These are phyloP conservation scores for Nakazawaea laoshanensis DNA, from an alignment of 805 yeast genomes.

Conservation along the genomic window DNA sequence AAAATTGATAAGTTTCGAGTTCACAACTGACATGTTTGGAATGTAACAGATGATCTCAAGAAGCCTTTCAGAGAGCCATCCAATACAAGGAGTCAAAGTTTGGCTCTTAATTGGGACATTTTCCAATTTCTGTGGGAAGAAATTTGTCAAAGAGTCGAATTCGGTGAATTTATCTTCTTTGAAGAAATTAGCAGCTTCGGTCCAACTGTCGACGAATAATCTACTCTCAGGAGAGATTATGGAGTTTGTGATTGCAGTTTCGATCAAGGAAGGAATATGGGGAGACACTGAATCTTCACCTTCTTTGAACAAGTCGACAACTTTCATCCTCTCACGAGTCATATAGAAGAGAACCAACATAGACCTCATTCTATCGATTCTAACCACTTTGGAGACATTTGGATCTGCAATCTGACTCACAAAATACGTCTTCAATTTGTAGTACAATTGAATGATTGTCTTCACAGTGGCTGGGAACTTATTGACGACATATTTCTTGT, in stretches of 20 bases:
- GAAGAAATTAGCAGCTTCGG: slow-evolving; percentile 34
- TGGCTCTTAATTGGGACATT: too few species aligned
- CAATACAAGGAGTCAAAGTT: slow-evolving; percentile 65
- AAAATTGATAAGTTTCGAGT: slow-evolving; percentile 66
- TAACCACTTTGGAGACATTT: slow-evolving; percentile 43
- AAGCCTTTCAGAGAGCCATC: slow-evolving; percentile 82
- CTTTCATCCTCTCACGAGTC: slow-evolving; percentile 58
- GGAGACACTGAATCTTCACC: slow-evolving; percentile 30
- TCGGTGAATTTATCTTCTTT: not conserved
- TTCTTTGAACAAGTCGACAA: slow-evolving; percentile 33
- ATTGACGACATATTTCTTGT: slow-evolving; percentile 24
- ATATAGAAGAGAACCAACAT: slow-evolving; percentile 59
- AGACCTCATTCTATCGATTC: slow-evolving; percentile 63
- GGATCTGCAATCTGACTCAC: slow-evolving; percentile 57
- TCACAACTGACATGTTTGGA: slow-evolving; percentile 67
- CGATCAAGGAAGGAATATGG: slow-evolving; percentile 76
- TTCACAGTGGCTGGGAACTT: slow-evolving; percentile 65
- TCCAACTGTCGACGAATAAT: slow-evolving; percentile 61
- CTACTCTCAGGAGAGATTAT: slow-evolving; percentile 78
- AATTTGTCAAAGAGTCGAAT: slow-evolving; percentile 16
- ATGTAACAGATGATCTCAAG: slow-evolving; percentile 68
- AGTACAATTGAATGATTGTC: slow-evolving; percentile 57
- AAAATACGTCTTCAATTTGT: slow-evolving; percentile 56
- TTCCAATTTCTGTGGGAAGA: slow-evolving; percentile 15
- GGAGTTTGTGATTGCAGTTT: slow-evolving; percentile 67